Base-by-base conservation (phyloP, 2,329 filamentous ascomycete genomes). In the Zalaria obscura region DNA sequence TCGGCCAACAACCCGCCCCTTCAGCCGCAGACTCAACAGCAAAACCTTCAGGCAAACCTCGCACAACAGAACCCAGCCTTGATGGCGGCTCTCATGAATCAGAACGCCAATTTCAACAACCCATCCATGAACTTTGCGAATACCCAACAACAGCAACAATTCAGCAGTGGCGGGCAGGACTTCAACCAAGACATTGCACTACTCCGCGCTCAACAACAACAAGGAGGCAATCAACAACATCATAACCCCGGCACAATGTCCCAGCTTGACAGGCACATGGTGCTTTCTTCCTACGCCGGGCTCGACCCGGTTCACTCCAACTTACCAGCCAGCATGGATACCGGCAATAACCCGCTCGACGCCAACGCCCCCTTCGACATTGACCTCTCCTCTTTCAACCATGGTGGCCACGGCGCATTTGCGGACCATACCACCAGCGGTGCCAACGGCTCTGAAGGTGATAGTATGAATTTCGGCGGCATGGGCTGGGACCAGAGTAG, bases 221-320 rank as follows among this genome's bases (percentile, higher is more conserved):
- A 18, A 18, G 18, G 18, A 18, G 18, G 63, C 25, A 57, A 64
- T 39, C 56, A 61, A 43, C 52, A 50, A 57, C 55, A 31, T 51
- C 68, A 67, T 43, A 59, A 62, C 18, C 63, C 67, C 44, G 64
- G 64, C 2, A 68, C 77, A 40, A 63, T 86, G 26, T 77, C 80
- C 6, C 77, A 83, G 45, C 71, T 89, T 9, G 82, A 88, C 51
- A 72, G 81, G 3, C 81, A 86, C 52, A 75, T 87, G 47, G 78
- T 86, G 2, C 84, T 85, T 47, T 78, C 78, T 32, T 80, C 78
- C 1, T 89, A 87, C 53, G 67, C 69, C 5, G 70, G 66, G 27
- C 58, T 75, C 51, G 62, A 77, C 57, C 62, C 63, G 7, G n/a
- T 32, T 7, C 58, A 25, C 27, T 40, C 57, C 61, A 40, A 50